Conservation (phyloP, 768 basidiomycete species). For the Mycena crocata region DNA sequence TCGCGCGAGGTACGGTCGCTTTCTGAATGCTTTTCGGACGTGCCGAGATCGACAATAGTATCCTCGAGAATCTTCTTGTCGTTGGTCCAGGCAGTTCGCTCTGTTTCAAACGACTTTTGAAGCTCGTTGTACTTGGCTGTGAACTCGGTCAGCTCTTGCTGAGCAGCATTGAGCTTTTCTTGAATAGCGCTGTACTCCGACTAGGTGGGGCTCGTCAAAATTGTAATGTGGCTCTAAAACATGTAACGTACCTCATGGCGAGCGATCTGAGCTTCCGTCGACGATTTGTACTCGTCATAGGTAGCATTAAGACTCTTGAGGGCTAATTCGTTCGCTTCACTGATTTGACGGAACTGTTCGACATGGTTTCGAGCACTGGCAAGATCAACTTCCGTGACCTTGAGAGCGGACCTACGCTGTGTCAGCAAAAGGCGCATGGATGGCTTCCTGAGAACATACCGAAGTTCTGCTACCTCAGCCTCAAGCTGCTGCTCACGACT, state of each 20-base stretch:
- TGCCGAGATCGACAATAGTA: constrained; percentile 83
- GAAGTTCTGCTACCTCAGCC: constrained; percentile 85
- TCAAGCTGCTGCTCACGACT: constrained; percentile 84
- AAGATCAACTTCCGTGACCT: constrained; percentile 83
- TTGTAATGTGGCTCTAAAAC: background rate
- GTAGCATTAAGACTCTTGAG: constrained; percentile 75
- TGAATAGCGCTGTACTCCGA: constrained; percentile 58
- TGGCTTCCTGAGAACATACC: constrained; percentile 55
- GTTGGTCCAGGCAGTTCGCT: constrained; percentile 75
- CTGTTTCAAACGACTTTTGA: constrained; percentile 74
- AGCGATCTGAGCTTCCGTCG: constrained; percentile 76
- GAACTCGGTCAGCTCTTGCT: constrained; percentile 65
- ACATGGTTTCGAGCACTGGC: constrained; percentile 76
- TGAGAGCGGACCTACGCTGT: constrained; percentile 70
- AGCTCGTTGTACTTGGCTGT: constrained; percentile 65
- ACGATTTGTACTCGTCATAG: constrained; percentile 83
- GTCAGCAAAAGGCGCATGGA: background rate
- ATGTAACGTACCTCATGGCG: constrained; percentile 69
- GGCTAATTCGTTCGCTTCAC: constrained; percentile 83
- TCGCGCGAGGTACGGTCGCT: constrained; percentile 73
- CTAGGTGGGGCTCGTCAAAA: background rate
- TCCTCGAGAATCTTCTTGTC: constrained; percentile 89
- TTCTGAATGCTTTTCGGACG: constrained; percentile 76
- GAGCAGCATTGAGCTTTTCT: constrained; percentile 66
- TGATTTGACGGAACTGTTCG: constrained; percentile 89